Evolutionary conservation across 164 flowering plant genomes (phyloP), one percentile per base, ranked within the genome.

Genomic region (Taxillus chinensis): DNA sequence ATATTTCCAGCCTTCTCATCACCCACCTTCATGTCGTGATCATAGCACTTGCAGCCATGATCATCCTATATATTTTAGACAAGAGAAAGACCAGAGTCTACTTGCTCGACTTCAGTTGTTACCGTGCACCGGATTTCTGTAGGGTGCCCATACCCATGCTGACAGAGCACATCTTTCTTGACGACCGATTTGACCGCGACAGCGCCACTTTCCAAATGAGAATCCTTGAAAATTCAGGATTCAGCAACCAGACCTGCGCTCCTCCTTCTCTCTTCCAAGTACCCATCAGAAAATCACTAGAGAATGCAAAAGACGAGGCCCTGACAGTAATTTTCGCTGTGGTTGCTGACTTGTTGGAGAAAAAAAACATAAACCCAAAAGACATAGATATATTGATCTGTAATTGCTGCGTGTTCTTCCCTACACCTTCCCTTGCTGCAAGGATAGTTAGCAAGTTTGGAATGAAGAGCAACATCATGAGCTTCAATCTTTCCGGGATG

Each of bases 401-500:
- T 2, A 72, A 72, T 45, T 27, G 63, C 14, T 60, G 71, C 15
- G 11, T 67, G 41, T 72, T 72, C 50, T 69, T 62, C 3, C 76
- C 81, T 48, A 72, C 76, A 9, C 76, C 81, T 6, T 77, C 81
- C 17, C 66, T 74, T 2, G 51, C 55, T 45, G 64, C 80, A 43
- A 61, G 52, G 74, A 39, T 74, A 2, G 52, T 77, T 0, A 77
- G 65, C 17, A 67, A 64, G 46, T 78, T 66, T 62, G 52, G 49
- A n/a, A 66, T 75, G 73, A 66, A 74, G 56, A 67, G 75, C 63
- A 65, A 78, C 27, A 40, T 75, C 55, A 69, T 9, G 74, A 75
- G 77, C 43, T 75, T 71, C 55, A 71, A 73, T 55, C 75, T 78
- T 8, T 66, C 79, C 2, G 82, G 82, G 2, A 78, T 78, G 82